These are phyloP conservation scores for Litsea cubeba DNA, from an alignment of 164 flowering plant species.

Conservation along the genomic window DNA sequence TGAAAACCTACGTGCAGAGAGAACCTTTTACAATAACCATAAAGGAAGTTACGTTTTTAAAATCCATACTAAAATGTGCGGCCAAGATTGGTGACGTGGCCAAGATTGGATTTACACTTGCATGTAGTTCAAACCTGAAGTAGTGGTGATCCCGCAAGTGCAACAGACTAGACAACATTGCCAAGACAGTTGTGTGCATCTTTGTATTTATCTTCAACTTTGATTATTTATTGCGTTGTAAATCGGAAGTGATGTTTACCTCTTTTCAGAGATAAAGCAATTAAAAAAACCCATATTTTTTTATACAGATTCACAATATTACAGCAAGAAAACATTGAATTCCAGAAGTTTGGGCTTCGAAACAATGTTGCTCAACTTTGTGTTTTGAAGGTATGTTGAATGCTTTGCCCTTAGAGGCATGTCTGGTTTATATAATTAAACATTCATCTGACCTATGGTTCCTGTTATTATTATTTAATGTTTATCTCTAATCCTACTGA, in stretches of 20 bases:
- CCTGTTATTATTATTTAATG: not conserved
- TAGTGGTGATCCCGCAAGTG: no score
- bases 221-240: not conserved
- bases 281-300: constrained; percentile 5
- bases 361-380: constrained; percentile 93
- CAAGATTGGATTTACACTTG: no score
- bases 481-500: not conserved
- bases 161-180: no score
- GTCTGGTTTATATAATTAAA: not conserved
- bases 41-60: no score
- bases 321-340: constrained; percentile 75
- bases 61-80: no score
- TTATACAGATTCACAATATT: constrained; percentile 57
- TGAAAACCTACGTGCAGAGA: no score
- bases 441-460: not conserved
- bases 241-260: not conserved
- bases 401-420: not conserved
- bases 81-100: no score
- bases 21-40: no score
- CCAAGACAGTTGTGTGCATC: not conserved
- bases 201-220: not conserved
- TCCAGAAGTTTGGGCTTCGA: constrained; percentile 70
- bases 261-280: constrained; percentile 2
- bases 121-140: no score
- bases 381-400: constrained; percentile 61